A percentile compares a stretch with the other conserved stretches of the same genome.
Conservation (phyloP, 768 basidiomycete genomes). For the Pleurotus cornucopiae region DNA sequence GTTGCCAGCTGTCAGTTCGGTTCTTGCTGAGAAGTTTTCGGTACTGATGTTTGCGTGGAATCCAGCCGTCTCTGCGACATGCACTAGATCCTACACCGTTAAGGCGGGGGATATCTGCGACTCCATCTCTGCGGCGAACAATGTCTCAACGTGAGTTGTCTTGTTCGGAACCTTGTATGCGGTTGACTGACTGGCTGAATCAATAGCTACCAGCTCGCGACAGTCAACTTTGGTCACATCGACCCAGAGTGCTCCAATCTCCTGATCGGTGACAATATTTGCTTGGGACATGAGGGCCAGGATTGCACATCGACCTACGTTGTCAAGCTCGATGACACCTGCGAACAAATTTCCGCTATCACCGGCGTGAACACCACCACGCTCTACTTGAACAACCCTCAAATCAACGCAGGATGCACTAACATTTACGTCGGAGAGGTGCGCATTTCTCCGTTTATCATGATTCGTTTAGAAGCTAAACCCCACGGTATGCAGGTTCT, state of each 20-base stretch:
- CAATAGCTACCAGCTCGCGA: slow-evolving; percentile 68
- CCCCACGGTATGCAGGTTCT: neutral
- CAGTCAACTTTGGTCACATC: slow-evolving; percentile 50
- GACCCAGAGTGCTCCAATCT: slow-evolving; percentile 59
- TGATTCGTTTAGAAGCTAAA: neutral
- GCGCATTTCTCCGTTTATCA: slow-evolving; percentile 10
- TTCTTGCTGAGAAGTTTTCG: neutral
- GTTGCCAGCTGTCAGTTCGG: neutral
- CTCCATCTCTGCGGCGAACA: slow-evolving; percentile 54
- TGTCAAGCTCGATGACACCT: slow-evolving; percentile 53
- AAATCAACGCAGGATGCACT: slow-evolving; percentile 48
- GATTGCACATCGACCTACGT: slow-evolving; percentile 65
- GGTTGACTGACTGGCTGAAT: neutral
- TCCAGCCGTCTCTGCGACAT: slow-evolving; percentile 5
- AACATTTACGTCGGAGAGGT: slow-evolving; percentile 82
- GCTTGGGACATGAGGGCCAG: slow-evolving; percentile 53
- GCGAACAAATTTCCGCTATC: slow-evolving; percentile 40
- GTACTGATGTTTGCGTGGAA: neutral
- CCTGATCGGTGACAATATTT: slow-evolving; percentile 41
- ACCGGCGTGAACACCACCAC: slow-evolving; percentile 47
- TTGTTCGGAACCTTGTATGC: neutral
- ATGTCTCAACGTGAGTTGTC: slow-evolving; percentile 55
- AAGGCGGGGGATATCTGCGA: slow-evolving; percentile 61
- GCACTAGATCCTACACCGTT: slow-evolving; percentile 61
- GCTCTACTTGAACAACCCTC: slow-evolving; percentile 70